Percentiles rank a stretch among this genome's conserved stretches.
Conservation (phyloP, 164 flowering plant genomes). For the Cinnamomum micranthum region DNA sequence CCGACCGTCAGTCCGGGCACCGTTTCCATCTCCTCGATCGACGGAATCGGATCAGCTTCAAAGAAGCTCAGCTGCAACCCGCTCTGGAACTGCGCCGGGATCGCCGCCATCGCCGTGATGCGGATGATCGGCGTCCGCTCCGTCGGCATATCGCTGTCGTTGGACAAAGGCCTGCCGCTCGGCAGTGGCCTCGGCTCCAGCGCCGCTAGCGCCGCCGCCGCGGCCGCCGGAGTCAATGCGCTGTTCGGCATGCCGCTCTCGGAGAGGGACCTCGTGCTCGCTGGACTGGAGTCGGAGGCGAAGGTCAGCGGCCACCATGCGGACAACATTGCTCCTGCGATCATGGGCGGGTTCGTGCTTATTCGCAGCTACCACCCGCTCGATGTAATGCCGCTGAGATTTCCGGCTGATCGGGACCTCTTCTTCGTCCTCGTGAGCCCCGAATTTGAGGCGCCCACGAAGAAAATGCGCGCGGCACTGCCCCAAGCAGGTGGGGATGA, state of each 20-base stretch:
- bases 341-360: conserved; percentile 82
- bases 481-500: conserved; percentile 66
- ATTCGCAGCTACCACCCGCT: conserved; percentile 70
- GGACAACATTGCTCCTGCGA: conserved; percentile 78
- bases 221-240: conserved; percentile 83
- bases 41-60: conserved; percentile 31
- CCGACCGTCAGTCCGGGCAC: conserved; percentile 61
- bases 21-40: conserved; percentile 53
- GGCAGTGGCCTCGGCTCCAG: conserved; percentile 92
- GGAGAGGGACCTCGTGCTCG: conserved; percentile 51
- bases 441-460: conserved; percentile 90
- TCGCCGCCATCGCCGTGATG: conserved; percentile 85
- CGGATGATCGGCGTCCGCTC: conserved; percentile 59
- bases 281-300: conserved; percentile 79
- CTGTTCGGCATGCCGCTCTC: conserved; percentile 52
- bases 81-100: conserved; percentile 79
- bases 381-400: conserved; percentile 45
- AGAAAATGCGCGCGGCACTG: conserved; percentile 82
- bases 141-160: conserved; percentile 68
- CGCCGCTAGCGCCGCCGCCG: conserved; percentile 94
- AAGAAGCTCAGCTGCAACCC: conserved; percentile 62
- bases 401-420: conserved; percentile 56
- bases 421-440: conserved; percentile 76
- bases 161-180: conserved; percentile 78
- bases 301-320: conserved; percentile 90